Base-by-base conservation (phyloP, 495 filamentous ascomycete genomes). In the Aspergillus taichungensis region DNA sequence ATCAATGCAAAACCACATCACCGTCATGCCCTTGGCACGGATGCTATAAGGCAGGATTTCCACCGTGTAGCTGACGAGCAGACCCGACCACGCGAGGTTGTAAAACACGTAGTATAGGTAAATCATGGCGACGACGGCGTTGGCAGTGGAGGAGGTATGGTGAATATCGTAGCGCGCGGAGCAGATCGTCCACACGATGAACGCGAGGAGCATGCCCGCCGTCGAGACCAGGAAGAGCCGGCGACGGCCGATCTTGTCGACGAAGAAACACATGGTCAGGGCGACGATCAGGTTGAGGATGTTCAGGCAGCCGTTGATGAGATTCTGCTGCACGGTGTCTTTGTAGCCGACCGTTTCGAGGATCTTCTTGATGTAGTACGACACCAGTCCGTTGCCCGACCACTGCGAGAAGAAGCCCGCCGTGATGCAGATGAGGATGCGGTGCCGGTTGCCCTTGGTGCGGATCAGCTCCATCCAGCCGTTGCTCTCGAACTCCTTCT, bases 1-100 rank as follows among this genome's bases (percentile, higher is more conserved):
- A 53, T 83, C 75, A 36, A 82, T 73, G 27, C 72, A 77, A 41
- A 84, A 69, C 53, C 78, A 76, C 69, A 79, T 75, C 41, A 79
- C 66, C 60, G 83, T 79, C 67, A 84, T 77, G 34, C 82, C 82
- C 68, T 85, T 88, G 34, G 81, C 80, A 12, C 82, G 76, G 46
- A 85, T 68, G 37, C 76, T 73, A 65, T 80, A 88, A 0, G 81
- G 81, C 9, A 83, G 64, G 30, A 86, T 77, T 64, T 85, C 83
- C 27, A 82, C 69, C 0, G 77, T 75, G 50, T 83, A 83, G 28
- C 80, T 77, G 39, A 83, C 74, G 29, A 84, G 66, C 42, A 85
- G 63, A 36, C 79, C 77, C 3, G 78, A 78, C 60, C 78, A 80
- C 39, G 73, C 73, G 42, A 80, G 74, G 47, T 77, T 73, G 58